Base-by-base conservation (phyloP, 2,329 filamentous ascomycete genomes). In the Ophiostoma quercus region DNA sequence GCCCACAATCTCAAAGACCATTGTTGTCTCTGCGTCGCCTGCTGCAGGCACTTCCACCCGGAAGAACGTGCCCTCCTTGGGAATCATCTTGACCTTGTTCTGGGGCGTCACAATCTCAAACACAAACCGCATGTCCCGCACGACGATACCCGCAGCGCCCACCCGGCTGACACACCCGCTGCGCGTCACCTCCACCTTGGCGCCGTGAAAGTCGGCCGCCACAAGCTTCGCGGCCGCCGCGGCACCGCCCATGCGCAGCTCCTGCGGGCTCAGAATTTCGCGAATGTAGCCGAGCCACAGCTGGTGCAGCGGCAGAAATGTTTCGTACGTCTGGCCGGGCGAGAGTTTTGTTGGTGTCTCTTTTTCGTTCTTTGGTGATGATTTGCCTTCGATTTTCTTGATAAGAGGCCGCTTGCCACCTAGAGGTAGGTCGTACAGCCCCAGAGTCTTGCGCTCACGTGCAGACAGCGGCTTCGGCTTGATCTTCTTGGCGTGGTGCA, bases 51-150 rank as follows among this genome's bases (percentile, higher is more conserved):
- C 83, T 73, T 87, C 84, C 73, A 98, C 87, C 25, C 88, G 85
- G 75, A 99, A 98, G 22, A 94, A 84, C 0, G 93, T 94, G 54
- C 93, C 90, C 77, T 96, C 93, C 77, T 99, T 99, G 3, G 95
- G 94, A 70, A 98, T 84, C 57, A 87, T 83, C 81, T 95, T 96
- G 62, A 95, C 76, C 74, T 84, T 82, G 79, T 94, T 85, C 74
- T 83, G 84, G 75, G 79, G 82, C 2, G 92, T 97, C 54, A 98
- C 85, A 72, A 99, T 81, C 78, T 96, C 91, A 79, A 98, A 92
- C 1, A 90, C 89, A 76, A 91, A 94, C 77, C 90, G 92, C 68
- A 91, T 90, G 80, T 99, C 95, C 77, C 92, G 88, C 57, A 97
- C 88, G 71, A 98, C 91, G 74, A 98, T 94, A 19, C 95, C 95